A percentile compares a stretch with the other conserved stretches of the same genome.
These are phyloP conservation scores for Magnusiomyces suaveolens DNA, from an alignment of 1,139 yeast species.

Conservation along the genomic window DNA sequence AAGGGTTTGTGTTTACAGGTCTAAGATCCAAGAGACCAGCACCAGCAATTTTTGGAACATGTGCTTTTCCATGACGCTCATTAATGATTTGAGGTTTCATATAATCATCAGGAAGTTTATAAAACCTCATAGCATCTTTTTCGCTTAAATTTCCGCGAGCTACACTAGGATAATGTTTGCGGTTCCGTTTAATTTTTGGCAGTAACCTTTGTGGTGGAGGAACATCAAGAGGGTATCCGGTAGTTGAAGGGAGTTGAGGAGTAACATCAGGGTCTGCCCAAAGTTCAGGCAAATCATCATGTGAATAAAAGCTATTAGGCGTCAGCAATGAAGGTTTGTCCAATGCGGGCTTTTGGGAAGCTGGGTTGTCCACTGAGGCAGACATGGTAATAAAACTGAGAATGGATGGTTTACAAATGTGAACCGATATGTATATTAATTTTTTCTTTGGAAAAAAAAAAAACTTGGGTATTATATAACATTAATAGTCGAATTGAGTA, in stretches of 20 bases:
- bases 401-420: background rate
- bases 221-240: slow-evolving; percentile 60
- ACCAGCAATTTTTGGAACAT: background rate
- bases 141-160: background rate
- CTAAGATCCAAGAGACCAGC: background rate
- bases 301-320: background rate
- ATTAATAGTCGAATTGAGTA: too few relatives aligned
- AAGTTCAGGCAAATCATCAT: background rate
- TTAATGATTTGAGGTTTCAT: background rate
- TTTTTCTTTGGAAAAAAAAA: too few relatives aligned
- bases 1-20: background rate
- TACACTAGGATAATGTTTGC: background rate
- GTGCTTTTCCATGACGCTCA: background rate
- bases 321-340: background rate
- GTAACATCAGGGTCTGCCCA: slow-evolving; percentile 54
- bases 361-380: background rate
- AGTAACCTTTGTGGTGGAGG: slow-evolving; percentile 44
- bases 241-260: slow-evolving; percentile 43
- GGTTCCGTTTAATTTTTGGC: slow-evolving; percentile 33
- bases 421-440: too few relatives aligned
- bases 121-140: background rate
- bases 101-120: background rate
- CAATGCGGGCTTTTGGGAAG: background rate
- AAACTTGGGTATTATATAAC: too few relatives aligned
- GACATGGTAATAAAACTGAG: background rate